These are phyloP conservation scores for Solanum chilense DNA, from an alignment of 257 asterid species.

Conservation along the genomic window DNA sequence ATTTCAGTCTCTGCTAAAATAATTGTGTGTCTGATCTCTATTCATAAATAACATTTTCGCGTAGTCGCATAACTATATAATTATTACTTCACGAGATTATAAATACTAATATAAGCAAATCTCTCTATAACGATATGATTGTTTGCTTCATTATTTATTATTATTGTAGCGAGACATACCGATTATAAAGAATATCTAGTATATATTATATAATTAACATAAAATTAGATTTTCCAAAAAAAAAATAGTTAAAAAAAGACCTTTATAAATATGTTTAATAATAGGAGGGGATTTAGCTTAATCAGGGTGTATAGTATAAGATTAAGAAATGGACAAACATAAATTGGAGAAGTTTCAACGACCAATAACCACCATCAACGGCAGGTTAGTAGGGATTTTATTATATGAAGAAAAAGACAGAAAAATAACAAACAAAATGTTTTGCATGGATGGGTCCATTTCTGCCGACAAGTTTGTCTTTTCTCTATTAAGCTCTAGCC, in stretches of 20 bases:
- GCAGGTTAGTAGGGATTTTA: slow-evolving; percentile 22
- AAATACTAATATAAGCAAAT: too few relatives aligned
- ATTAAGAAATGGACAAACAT: not conserved
- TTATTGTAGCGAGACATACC: too few relatives aligned
- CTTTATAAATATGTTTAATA: not conserved
- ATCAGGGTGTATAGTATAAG: not conserved
- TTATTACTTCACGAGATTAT: too few relatives aligned
- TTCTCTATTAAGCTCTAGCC: not conserved
- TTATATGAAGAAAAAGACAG: not conserved
- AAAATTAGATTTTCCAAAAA: too few relatives aligned
- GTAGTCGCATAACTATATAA: not conserved
- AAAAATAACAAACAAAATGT: slow-evolving; percentile 9
- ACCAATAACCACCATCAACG: slow-evolving; percentile 58
- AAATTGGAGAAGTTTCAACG: slow-evolving; percentile 19
- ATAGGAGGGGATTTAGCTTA: not conserved
- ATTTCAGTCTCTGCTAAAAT: not conserved
- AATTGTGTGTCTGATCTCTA: not conserved
- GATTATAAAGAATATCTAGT: too few relatives aligned
- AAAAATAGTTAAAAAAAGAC: not conserved
- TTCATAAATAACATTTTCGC: too few relatives aligned
- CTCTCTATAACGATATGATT: too few relatives aligned
- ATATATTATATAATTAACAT: not conserved
- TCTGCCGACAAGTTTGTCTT: not conserved
- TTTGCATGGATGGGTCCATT: slow-evolving; percentile 16
- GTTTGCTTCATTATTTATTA: too few relatives aligned